Percentiles rank a stretch among this genome's conserved stretches.
Evolutionary conservation across 2,329 filamentous ascomycete genomes (phyloP).

Genomic region (Aspergillus sp.): DNA sequence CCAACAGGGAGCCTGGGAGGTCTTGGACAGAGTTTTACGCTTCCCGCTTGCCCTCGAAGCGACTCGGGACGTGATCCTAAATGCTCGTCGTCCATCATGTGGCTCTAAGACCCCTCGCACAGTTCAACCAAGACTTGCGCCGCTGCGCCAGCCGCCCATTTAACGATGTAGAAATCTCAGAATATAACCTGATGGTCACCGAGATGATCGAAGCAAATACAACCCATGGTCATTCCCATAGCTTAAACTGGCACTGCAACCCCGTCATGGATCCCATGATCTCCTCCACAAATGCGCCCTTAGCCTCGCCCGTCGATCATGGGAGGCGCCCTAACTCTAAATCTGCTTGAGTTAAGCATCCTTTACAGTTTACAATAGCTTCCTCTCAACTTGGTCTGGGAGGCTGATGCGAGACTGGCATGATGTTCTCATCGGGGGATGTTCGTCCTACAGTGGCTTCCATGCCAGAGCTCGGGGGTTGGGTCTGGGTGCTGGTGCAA

Average conservation of each 20-base stretch:
- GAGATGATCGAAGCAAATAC: constrained; percentile 6
- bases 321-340: neutral
- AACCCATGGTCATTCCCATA: constrained; percentile 8
- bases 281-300: neutral
- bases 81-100: constrained; percentile 2
- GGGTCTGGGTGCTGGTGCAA: neutral
- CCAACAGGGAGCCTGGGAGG: neutral
- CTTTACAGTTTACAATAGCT: neutral
- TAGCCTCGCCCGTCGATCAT: neutral
- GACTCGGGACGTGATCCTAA: neutral
- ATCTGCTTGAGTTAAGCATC: neutral
- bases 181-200: neutral
- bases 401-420: neutral
- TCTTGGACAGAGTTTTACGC: neutral
- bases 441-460: constrained; percentile 10
- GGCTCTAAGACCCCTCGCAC: neutral
- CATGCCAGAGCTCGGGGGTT: neutral
- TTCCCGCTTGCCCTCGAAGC: neutral
- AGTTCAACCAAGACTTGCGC: neutral
- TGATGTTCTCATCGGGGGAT: neutral
- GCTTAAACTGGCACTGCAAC: constrained; percentile 5
- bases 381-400: neutral
- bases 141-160: neutral
- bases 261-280: constrained; percentile 9
- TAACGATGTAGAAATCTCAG: neutral